Evolutionary conservation across 179 eudicot genomes (phyloP), one percentile per base, ranked within the genome.

Genomic region (Spinacia oleracea): DNA sequence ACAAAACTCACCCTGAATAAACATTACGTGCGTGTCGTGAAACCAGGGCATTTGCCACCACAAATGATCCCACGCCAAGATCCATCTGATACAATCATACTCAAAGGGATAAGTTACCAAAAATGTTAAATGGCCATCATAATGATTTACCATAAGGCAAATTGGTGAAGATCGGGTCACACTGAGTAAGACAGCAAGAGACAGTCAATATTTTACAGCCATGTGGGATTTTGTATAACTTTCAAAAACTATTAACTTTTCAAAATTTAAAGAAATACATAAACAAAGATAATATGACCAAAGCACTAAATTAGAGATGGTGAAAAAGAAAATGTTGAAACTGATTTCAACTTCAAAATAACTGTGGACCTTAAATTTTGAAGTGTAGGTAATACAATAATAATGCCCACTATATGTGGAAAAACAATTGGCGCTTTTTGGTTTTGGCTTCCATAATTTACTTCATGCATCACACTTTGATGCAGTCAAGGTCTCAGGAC

Each of bases 11-110:
- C 99, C 83, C 81, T 50, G 85, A 87, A 56, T 83, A 81, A 66
- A 93, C 80, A 71, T 92, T 91, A 35, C 99, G 97, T 51, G 99
- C 98, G 86, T 96, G 98, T 31, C 92, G 92, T 76, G 99, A 96
- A 85, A 96, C 98, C 77, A 96, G 79, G 46, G 99, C 88, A 89
- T 96, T 96, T 50, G 89, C 87, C 58, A 94, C 79, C 35, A 96
- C 97, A 96, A 92, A 96, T 78, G 96, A 90, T 58, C 99, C 99
- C 12, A 96, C 99, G 72, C 99, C 99, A 56, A 93, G 84, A 85
- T 96, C 99, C 99, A 96, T 96, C 99, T 96, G 90, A 75, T 50
- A 58, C 66, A 65, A 69, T 31, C 56, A 72, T 21, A 80, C 0
- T 64, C 46, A 56, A 29, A 70, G 35, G 14, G 14, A 35, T 77